Conservation (phyloP, 305 asterid species). For the Rubia tinctorum region DNA sequence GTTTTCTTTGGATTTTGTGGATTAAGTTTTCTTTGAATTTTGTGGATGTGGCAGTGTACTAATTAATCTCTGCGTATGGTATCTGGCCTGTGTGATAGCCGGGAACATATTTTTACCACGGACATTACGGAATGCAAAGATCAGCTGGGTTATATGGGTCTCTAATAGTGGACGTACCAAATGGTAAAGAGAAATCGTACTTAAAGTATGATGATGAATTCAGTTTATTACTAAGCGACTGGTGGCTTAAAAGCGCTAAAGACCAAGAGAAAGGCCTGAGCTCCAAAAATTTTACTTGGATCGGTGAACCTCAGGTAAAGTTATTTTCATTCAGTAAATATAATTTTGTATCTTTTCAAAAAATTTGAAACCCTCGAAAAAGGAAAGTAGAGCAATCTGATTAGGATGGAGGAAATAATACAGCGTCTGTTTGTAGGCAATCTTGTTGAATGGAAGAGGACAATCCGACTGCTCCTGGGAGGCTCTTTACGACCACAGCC, state of each 20-base stretch:
- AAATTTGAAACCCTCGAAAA: too few species aligned
- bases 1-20: too few species aligned
- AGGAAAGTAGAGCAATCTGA: too few species aligned
- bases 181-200: constrained; percentile 50
- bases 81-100: constrained; percentile 30
- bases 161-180: constrained; percentile 57
- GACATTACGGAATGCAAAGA: constrained; percentile 92
- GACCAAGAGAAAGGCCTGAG: constrained; percentile 66
- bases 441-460: constrained; percentile 87
- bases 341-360: too few species aligned
- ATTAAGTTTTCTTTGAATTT: too few species aligned
- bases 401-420: too few species aligned
- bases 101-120: constrained; percentile 93
- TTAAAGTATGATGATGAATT: constrained; percentile 55
- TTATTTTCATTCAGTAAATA: too few species aligned
- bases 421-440: too few species aligned
- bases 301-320: constrained; percentile 86
- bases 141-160: constrained; percentile 81
- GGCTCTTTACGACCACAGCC: constrained; percentile 40
- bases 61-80: too few species aligned
- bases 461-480: constrained; percentile 74
- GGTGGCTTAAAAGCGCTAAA: constrained; percentile 72
- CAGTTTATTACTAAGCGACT: constrained; percentile 57
- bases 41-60: too few species aligned
- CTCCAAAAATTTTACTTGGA: constrained; percentile 72